Evolutionary conservation across 139 green algal species (phyloP), one percentile per base, ranked within the genome.

Genomic region (Chlamydomonas schloesseri): DNA sequence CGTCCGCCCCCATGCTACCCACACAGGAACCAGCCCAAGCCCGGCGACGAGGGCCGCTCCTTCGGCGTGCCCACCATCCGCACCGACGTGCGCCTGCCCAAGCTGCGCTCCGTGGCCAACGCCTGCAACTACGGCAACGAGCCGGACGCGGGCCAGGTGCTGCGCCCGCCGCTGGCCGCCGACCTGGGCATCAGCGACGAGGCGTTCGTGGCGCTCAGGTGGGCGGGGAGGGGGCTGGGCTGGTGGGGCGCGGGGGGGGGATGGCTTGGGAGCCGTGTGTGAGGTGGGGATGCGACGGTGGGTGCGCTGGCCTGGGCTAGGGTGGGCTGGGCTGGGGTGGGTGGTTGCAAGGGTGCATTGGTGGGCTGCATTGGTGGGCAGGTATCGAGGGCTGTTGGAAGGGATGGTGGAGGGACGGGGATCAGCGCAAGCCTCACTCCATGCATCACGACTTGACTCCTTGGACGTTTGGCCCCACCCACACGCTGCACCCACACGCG

Each of bases 41-140:
- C 83, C 64, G 83, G 83, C 47, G 71, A 75, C 73, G 73, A 82
- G 46, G 26, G 11, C 36, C 58, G 74, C 53, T 20, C 71, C 1
- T 95, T 94, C 87, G 93, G 94, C 24, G 81, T 92, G 29, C 91
- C 93, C 28, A 92, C 87, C n/a, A 89, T 96, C 46, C 89, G 94
- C 47, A 91, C 87, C 23, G 94, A 96, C 79, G 68, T 95, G 24
- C 82, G 89, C 23, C 62, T 86, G 26, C 92, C 92, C 21, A 84
- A 82, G 62, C 73, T 81, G 23, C 71, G 83, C 68, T 78, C 68
- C 50, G 80, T 86, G n/a, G 80, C 80, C 46, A 73, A 78, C 80
- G 37, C 64, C 5, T 69, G 71, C 31, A 96, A 96, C 91, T 96
- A 95, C 71, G 94, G 94, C 81, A 94, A 95, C 55, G 93, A 97